Percentiles rank a stretch among this genome's conserved stretches.
These are phyloP conservation scores for Aspergillus viridinutans DNA, from an alignment of 2,329 filamentous ascomycete genomes.

Conservation along the genomic window DNA sequence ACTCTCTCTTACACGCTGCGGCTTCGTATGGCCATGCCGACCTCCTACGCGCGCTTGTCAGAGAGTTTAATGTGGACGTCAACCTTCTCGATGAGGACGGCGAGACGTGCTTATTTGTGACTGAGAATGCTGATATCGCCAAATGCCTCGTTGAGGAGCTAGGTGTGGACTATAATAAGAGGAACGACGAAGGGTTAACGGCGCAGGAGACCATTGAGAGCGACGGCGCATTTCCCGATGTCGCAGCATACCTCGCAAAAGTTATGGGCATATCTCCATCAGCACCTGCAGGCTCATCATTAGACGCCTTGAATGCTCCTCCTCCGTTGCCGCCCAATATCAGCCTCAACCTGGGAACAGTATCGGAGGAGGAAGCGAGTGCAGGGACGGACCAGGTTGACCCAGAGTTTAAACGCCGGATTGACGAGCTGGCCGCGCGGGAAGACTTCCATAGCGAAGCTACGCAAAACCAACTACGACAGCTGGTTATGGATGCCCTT, in stretches of 20 bases:
- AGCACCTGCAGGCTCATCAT: constrained; percentile 20
- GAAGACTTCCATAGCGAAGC: constrained; percentile 78
- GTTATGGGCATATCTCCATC: constrained; percentile 27
- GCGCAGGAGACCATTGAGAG: constrained; percentile 74
- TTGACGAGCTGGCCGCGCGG: constrained; percentile 80
- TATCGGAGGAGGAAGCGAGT: constrained; percentile 55
- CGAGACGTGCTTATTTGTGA: constrained; percentile 93
- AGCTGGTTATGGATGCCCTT: constrained; percentile 76
- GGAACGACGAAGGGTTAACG: constrained; percentile 71
- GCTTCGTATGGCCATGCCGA: constrained; percentile 86
- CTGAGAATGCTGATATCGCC: constrained; percentile 75
- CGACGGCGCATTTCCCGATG: constrained; percentile 72
- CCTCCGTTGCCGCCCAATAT: constrained; percentile 71
- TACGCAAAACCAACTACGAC: constrained; percentile 73
- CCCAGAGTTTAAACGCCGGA: constrained; percentile 75
- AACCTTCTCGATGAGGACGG: constrained; percentile 85
- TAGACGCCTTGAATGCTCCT: constrained; percentile 42
- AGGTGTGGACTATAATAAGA: constrained; percentile 60
- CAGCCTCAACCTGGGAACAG: constrained; percentile 70
- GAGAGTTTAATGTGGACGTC: constrained; percentile 71
- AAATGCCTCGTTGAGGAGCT: constrained; percentile 78
- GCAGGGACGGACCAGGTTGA: constrained; percentile 64
- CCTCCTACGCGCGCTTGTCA: constrained; percentile 70
- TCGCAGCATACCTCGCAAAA: constrained; percentile 65
- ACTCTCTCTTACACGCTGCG: constrained; percentile 89